Conservation (phyloP, 78 protist genomes). For the Creolimax fragrantissima region DNA sequence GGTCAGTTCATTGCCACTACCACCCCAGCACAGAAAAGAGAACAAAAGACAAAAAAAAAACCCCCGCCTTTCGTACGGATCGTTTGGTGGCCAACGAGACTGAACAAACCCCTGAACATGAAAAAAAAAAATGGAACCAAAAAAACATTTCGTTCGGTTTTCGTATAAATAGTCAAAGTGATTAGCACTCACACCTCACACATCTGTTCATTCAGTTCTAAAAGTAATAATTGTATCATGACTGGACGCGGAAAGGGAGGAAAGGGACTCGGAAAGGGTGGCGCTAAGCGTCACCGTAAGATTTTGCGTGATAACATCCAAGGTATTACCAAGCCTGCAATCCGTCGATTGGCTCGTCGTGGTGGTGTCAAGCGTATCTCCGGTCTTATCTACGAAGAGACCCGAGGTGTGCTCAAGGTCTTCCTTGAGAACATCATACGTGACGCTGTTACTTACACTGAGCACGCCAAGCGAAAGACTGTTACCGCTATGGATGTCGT, state of each 20-base stretch:
- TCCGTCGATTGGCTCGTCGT: slow-evolving; percentile 88
- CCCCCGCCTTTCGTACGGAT: no score
- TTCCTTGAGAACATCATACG: slow-evolving; percentile 81
- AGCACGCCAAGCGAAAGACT: slow-evolving; percentile 89
- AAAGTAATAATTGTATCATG: slow-evolving; percentile 48
- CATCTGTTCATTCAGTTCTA: no score
- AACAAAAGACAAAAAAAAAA: no score
- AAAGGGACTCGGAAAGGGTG: slow-evolving; percentile 91
- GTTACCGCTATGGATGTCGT: slow-evolving; percentile 94
- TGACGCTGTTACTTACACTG: slow-evolving; percentile 90
- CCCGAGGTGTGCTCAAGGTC: slow-evolving; percentile 78
- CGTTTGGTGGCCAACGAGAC: no score
- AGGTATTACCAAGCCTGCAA: slow-evolving; percentile 94
- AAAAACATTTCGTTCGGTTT: no score
- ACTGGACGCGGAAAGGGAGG: slow-evolving; percentile 86
- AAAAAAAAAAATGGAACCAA: no score
- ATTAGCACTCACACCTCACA: no score
- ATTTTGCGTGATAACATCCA: slow-evolving; percentile 82
- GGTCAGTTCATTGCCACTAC: no score
- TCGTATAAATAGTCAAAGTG: no score
- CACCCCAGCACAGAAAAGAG: no score
- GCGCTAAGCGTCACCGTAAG: slow-evolving; percentile 91
- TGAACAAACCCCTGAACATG: no score
- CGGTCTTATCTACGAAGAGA: slow-evolving; percentile 92
- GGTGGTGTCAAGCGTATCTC: slow-evolving; percentile 94